Evolutionary conservation across 2,329 filamentous ascomycete genomes (phyloP).

Genomic region (Orbilia javanica): DNA sequence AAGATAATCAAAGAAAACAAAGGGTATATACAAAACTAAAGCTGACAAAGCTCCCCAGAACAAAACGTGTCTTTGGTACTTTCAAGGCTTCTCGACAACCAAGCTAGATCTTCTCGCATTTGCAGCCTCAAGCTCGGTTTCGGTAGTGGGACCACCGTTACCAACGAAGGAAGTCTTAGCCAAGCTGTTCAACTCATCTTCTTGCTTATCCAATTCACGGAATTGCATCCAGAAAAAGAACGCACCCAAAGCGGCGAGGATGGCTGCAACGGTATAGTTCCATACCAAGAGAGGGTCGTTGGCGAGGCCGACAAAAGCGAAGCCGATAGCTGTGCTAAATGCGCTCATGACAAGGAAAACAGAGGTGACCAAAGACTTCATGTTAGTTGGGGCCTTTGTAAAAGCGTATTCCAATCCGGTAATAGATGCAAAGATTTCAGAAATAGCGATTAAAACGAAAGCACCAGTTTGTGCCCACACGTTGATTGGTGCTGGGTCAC

Average conservation of each 20-base stretch:
- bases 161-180: slow-evolving; percentile 60
- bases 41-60: not conserved
- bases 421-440: slow-evolving; percentile 72
- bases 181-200: slow-evolving; percentile 69
- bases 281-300: slow-evolving; percentile 76
- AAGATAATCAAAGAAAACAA: not conserved
- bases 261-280: slow-evolving; percentile 74
- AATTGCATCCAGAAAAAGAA: slow-evolving; percentile 71
- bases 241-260: slow-evolving; percentile 68
- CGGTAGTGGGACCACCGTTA: slow-evolving; percentile 5
- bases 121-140: slow-evolving; percentile 32
- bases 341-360: slow-evolving; percentile 74
- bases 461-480: slow-evolving; percentile 72
- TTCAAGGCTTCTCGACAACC: slow-evolving; percentile 40
- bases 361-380: slow-evolving; percentile 80
- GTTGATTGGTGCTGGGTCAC: slow-evolving; percentile 72
- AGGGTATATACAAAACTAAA: not conserved
- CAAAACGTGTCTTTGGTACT: not conserved
- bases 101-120: slow-evolving; percentile 39
- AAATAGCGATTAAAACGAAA: slow-evolving; percentile 70
- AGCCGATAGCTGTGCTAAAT: slow-evolving; percentile 72
- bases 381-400: slow-evolving; percentile 82
- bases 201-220: slow-evolving; percentile 68
- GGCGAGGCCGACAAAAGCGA: slow-evolving; percentile 73
- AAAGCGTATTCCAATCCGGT: slow-evolving; percentile 81